Percentiles rank a stretch among this genome's conserved stretches.
Conservation (phyloP, 352 stramenopile genomes). For the Thalassiosira pacifica region DNA sequence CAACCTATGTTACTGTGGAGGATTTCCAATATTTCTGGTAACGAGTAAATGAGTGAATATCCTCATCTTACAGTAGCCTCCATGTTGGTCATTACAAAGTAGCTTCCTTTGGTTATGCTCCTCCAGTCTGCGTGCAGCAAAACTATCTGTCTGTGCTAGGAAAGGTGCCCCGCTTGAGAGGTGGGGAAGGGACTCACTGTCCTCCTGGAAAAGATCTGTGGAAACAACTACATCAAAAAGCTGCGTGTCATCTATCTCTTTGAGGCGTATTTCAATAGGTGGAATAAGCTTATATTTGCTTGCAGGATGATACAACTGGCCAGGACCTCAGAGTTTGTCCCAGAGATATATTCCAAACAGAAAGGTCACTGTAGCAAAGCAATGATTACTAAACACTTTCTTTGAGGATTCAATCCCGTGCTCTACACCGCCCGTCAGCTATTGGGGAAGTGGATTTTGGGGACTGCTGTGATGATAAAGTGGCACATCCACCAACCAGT, state of each 20-base stretch:
- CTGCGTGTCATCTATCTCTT: neutral
- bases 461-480: conserved; percentile 26
- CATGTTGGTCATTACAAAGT: neutral
- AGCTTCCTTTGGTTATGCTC: neutral
- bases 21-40: conserved; percentile 16
- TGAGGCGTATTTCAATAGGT: neutral
- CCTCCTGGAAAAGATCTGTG: neutral
- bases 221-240: neutral
- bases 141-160: neutral
- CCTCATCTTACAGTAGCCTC: neutral
- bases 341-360: too few relatives aligned
- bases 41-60: neutral
- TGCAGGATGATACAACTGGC: neutral
- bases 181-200: neutral
- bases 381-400: too few relatives aligned
- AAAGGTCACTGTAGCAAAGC: too few relatives aligned
- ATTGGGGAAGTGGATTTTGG: conserved; percentile 2
- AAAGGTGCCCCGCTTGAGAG: neutral
- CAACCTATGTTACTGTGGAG: neutral
- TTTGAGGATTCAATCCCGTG: too few relatives aligned
- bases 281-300: neutral
- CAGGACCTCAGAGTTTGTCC: too few relatives aligned
- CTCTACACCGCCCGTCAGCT: neutral
- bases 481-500: neutral
- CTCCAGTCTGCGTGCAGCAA: neutral